phyloP scores from a whole-genome alignment of 2,329 filamentous ascomycete genomes.

The Diaporthe citrichinensis region DNA sequence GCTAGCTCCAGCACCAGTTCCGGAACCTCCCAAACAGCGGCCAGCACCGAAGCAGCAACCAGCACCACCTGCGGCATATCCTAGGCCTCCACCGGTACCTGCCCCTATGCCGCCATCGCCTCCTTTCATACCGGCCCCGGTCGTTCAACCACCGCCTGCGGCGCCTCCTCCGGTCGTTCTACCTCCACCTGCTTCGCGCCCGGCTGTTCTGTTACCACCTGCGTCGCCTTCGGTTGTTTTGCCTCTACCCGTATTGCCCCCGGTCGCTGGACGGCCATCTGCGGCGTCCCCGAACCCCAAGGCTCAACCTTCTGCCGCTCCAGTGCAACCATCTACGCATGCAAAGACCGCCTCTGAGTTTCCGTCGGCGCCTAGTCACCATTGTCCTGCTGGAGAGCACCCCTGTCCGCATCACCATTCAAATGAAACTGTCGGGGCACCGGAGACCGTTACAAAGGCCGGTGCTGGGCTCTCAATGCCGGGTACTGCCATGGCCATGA shows the following conservation, averaged over 20 bases:
- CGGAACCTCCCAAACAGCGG: not conserved
- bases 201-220: not conserved
- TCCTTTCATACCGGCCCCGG: not conserved
- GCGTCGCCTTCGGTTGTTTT: not conserved
- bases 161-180: not conserved
- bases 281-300: not conserved
- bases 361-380: not conserved
- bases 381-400: not conserved
- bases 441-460: slow-evolving; percentile 3
- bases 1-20: not conserved
- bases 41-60: not conserved
- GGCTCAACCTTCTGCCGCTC: not conserved
- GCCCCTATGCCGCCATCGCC: not conserved
- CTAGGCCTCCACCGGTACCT: not conserved
- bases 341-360: not conserved
- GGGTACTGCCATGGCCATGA: not conserved
- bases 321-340: not conserved
- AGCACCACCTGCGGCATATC: not conserved
- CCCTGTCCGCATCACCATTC: slow-evolving; percentile 2
- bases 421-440: slow-evolving; percentile 1
- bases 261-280: not conserved
- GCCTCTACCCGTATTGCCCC: not conserved
- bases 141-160: not conserved
- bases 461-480: not conserved
- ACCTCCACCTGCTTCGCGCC: not conserved